Conservation (phyloP, 2,329 filamentous ascomycete genomes). For the Aureobasidium leucospermi region DNA sequence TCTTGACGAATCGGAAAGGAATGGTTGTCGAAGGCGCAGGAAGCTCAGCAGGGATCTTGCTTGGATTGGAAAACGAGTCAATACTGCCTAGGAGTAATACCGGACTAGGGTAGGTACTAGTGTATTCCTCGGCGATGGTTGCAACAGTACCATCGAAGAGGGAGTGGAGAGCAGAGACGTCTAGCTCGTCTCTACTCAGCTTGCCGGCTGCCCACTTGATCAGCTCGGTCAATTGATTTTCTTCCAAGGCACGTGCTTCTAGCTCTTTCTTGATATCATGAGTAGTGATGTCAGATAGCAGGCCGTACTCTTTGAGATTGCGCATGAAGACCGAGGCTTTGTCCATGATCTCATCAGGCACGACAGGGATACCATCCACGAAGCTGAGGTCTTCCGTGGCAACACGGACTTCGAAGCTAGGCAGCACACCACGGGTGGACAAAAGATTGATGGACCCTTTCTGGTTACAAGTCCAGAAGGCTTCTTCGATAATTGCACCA, state of each 20-base stretch:
- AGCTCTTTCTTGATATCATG: conserved; percentile 79
- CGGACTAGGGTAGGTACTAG: conserved; percentile 51
- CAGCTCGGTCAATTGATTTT: conserved; percentile 72
- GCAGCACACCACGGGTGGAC: conserved; percentile 78
- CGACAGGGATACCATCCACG: conserved; percentile 77
- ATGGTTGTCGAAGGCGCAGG: conserved; percentile 77
- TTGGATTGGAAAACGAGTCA: conserved; percentile 64
- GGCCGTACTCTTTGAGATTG: conserved; percentile 73
- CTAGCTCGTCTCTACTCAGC: conserved; percentile 63
- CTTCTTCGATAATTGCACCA: conserved; percentile 82
- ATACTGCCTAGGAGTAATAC: conserved; percentile 74
- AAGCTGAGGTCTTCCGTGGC: conserved; percentile 66
- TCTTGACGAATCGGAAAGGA: conserved; percentile 73
- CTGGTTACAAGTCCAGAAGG: conserved; percentile 89
- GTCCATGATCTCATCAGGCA: conserved; percentile 68
- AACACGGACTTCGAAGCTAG: conserved; percentile 76
- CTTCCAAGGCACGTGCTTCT: conserved; percentile 70
- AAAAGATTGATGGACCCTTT: conserved; percentile 79
- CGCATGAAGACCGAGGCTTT: conserved; percentile 64
- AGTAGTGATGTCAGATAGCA: conserved; percentile 82
- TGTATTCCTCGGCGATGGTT: conserved; percentile 47
- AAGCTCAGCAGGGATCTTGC: conserved; percentile 70
- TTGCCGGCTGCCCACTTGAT: conserved; percentile 76
- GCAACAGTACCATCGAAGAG: conserved; percentile 77
- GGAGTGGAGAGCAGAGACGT: conserved; percentile 56